A percentile compares a stretch with the other conserved stretches of the same genome.
These are phyloP conservation scores for Aspergillus tubingensis DNA, from an alignment of 2,329 filamentous ascomycete genomes.

Conservation along the genomic window DNA sequence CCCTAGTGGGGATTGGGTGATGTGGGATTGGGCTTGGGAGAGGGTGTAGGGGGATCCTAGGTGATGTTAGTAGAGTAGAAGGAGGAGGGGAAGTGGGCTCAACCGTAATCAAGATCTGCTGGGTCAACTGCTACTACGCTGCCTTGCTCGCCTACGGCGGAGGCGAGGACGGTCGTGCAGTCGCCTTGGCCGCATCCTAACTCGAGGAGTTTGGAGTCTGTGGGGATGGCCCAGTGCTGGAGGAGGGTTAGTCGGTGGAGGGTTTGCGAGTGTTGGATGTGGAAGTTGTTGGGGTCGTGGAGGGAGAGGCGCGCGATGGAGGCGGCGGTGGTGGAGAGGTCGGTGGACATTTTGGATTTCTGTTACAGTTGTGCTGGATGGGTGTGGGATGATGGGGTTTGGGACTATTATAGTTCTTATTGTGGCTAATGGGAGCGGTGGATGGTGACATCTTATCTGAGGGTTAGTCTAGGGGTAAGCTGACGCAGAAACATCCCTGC, in stretches of 20 bases:
- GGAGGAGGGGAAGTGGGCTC: not conserved
- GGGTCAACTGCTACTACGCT: conserved; percentile 57
- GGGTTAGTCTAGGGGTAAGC: no score
- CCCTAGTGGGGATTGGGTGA: conserved; percentile 14
- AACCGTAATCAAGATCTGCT: conserved; percentile 52
- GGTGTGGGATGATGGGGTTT: no score
- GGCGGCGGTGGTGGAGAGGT: conserved; percentile 14
- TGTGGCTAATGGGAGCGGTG: no score
- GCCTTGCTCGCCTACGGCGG: conserved; percentile 48
- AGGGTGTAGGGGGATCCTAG: conserved; percentile 19
- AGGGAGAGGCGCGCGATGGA: conserved; percentile 14
- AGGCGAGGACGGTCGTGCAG: conserved; percentile 57
- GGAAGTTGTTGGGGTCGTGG: conserved; percentile 16
- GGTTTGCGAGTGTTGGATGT: conserved; percentile 18
- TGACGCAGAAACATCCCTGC: no score
- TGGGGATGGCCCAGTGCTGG: conserved; percentile 6
- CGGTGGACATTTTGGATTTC: conserved; percentile 9
- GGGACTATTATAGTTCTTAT: no score
- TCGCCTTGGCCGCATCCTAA: conserved; percentile 64
- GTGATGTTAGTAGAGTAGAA: not conserved
- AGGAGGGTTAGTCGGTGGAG: conserved; percentile 12
- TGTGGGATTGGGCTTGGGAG: conserved; percentile 17
- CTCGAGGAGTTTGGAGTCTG: conserved; percentile 52
- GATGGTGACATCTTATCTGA: no score
- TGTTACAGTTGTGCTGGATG: no score